Evolutionary conservation across 2,329 filamentous ascomycete genomes (phyloP), one percentile per base, ranked within the genome.

Genomic region (Penicillium griseofulvum): DNA sequence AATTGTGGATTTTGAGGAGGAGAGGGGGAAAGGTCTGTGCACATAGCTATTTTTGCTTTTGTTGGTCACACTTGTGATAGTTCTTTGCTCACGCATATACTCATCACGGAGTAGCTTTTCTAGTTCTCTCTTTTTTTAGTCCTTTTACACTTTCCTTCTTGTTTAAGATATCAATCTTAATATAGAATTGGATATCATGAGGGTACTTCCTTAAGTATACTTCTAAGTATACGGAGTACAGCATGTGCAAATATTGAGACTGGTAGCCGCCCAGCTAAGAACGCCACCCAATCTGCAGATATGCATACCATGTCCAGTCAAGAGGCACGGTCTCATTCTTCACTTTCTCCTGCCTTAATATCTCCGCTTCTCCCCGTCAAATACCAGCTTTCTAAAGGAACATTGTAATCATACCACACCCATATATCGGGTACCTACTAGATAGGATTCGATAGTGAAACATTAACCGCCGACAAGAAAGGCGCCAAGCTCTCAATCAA

Each of bases 31-130:
- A 6, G 34, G 41, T 48, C 56, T 39, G 52, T 55, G 47, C 52
- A 33, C 29, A 11, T 19, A 8, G 9, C 34, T 22, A 24, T 33
- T 28, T 41, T 43, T 38, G 37, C 42, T 47, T 33, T 16, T 12
- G 17, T 19, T 17, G 11, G 34, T 54, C 47, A 55, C 52, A 28
- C 43, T 11, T 33, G 52, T 54, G 52, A 54, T 38, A 50, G 39
- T 49, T 24, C 33, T 24, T 36, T 31, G 19, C 24, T 38, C 46
- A 29, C 46, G 52, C 52, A 50, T 54, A n/a, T 36, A 3, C 12
- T 22, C 22, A 22, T 22, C 10, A 29, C 28, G 8, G 28, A 29
- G 28, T 14, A 17, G 31, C 43, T 31, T 22, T 38, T 38, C 36
- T 38, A 12, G 26, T 7, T 7, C 26, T 29, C 28, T 29, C 28